Conservation (phyloP, 306 rosid species). For the Elaeagnus macrophylla region DNA sequence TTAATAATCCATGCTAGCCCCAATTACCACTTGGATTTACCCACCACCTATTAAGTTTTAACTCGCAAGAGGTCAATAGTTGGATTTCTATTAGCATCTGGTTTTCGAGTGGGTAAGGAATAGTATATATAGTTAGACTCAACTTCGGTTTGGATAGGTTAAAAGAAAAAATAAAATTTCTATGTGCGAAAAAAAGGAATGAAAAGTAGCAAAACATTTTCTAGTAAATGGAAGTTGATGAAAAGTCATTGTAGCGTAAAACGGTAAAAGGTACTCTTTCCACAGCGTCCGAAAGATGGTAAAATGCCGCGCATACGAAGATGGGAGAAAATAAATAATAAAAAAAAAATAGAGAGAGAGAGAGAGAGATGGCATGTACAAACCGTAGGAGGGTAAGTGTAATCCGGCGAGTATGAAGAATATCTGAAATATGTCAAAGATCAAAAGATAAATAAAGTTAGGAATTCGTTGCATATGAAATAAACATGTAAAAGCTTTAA, state of each 20-base stretch:
- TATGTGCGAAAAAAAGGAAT: too few relatives aligned
- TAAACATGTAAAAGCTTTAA: too few relatives aligned
- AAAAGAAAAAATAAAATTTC: too few relatives aligned
- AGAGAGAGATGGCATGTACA: constrained; percentile 17
- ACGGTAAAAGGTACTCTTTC: constrained; percentile 21
- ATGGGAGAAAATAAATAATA: background rate
- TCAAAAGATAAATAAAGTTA: background rate
- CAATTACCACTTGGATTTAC: too few relatives aligned
- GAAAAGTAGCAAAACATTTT: background rate
- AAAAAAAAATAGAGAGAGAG: background rate
- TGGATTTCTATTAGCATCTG: too few relatives aligned
- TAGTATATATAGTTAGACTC: too few relatives aligned
- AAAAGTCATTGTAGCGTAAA: constrained; percentile 29
- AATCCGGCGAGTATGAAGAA: constrained; percentile 91
- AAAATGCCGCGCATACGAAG: constrained; percentile 1
- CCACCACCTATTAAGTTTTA: too few relatives aligned
- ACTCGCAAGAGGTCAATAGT: too few relatives aligned
- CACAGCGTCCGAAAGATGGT: constrained; percentile 44
- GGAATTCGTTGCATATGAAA: too few relatives aligned
- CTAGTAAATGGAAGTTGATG: background rate
- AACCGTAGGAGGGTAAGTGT: constrained; percentile 64
- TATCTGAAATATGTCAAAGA: constrained; percentile 46
- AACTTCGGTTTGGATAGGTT: too few relatives aligned
- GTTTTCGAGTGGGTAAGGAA: too few relatives aligned
- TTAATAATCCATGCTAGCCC: too few relatives aligned